Conservation (phyloP, 2,329 filamentous ascomycete species). For the Pseudocercospora cruenta region DNA sequence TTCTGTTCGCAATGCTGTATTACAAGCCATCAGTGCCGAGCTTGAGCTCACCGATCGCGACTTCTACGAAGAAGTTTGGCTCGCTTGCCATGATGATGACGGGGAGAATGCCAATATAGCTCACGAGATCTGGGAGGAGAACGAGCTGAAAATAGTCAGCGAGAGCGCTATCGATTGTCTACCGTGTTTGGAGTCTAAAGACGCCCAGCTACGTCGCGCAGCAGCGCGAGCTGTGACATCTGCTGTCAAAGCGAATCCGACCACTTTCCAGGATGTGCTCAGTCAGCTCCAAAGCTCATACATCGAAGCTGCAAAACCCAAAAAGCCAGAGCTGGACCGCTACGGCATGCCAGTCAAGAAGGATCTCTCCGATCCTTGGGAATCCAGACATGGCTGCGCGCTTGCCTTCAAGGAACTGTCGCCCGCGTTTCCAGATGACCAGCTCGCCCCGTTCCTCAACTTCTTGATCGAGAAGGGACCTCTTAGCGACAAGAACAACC, state of each 20-base stretch:
- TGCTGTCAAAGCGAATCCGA: constrained; percentile 64
- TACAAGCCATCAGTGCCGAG: constrained; percentile 89
- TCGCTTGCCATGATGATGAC: constrained; percentile 88
- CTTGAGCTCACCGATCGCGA: constrained; percentile 86
- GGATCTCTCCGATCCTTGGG: constrained; percentile 87
- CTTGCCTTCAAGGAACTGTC: constrained; percentile 84
- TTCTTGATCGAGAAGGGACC: constrained; percentile 87
- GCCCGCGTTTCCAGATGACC: constrained; percentile 65
- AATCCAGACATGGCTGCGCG: constrained; percentile 85
- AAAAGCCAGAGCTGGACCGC: constrained; percentile 81
- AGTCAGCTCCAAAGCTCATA: constrained; percentile 72
- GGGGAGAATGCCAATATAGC: constrained; percentile 84
- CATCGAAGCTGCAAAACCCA: constrained; percentile 76
- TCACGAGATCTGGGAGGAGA: constrained; percentile 92
- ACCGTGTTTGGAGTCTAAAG: constrained; percentile 77
- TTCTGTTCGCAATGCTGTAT: constrained; percentile 77
- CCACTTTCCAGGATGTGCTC: constrained; percentile 65
- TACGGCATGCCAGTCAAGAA: constrained; percentile 93
- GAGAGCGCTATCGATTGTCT: constrained; percentile 67
- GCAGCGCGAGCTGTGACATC: constrained; percentile 81
- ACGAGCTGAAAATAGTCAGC: constrained; percentile 71
- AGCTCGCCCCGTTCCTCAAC: constrained; percentile 76
- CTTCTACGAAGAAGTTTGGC: constrained; percentile 89
- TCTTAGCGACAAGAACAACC: constrained; percentile 76
- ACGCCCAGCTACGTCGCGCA: constrained; percentile 79